A percentile compares a stretch with the other conserved stretches of the same genome.
These are phyloP conservation scores for Saccharomycopsis olivae DNA, from an alignment of 805 yeast species.

Conservation along the genomic window DNA sequence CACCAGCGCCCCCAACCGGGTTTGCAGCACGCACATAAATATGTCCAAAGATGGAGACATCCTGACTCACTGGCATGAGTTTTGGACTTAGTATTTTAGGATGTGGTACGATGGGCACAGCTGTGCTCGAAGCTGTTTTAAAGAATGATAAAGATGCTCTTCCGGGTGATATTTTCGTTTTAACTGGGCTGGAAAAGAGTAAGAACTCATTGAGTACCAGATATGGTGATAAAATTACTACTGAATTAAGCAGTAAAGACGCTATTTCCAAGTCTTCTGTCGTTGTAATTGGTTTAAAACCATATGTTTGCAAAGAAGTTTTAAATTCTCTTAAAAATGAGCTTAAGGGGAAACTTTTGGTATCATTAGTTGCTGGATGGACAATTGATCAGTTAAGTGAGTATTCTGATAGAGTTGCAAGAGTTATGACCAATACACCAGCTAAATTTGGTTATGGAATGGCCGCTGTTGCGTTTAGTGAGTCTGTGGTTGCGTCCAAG, in stretches of 20 bases:
- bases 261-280: slow-evolving; percentile 61
- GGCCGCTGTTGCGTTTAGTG: slow-evolving; percentile 79
- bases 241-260: slow-evolving; percentile 35
- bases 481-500: slow-evolving; percentile 31
- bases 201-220: slow-evolving; percentile 37
- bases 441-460: slow-evolving; percentile 88
- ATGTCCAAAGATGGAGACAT: no score
- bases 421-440: slow-evolving; percentile 98
- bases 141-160: slow-evolving; percentile 31
- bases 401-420: slow-evolving; percentile 50
- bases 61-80: no score
- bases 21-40: no score
- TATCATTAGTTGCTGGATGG: slow-evolving; percentile 89
- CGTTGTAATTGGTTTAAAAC: slow-evolving; percentile 80
- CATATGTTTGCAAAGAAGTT: slow-evolving; percentile 60
- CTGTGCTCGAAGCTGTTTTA: slow-evolving; percentile 73
- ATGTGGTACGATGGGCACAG: slow-evolving; percentile 94
- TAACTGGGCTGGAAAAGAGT: slow-evolving; percentile 51
- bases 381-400: slow-evolving; percentile 56
- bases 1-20: no score
- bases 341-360: slow-evolving; percentile 46
- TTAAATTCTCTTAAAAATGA: slow-evolving; percentile 38
- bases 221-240: slow-evolving; percentile 41
- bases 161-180: slow-evolving; percentile 69
- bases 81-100: no score